These are phyloP conservation scores for Purshia tridentata DNA, from an alignment of 306 rosid genomes.

Conservation along the genomic window DNA sequence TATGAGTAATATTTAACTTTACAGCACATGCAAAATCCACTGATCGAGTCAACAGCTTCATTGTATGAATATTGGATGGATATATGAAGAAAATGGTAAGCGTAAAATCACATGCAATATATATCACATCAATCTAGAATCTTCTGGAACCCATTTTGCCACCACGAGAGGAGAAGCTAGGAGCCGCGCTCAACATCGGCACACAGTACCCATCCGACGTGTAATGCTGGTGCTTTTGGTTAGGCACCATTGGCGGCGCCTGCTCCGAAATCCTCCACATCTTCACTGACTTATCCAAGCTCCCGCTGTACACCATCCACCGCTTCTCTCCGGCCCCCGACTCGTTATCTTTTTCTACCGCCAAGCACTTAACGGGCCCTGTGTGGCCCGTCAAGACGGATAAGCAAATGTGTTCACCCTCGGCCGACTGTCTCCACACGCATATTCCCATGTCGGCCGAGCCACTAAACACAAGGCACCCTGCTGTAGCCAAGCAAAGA, in stretches of 20 bases:
- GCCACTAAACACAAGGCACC: slow-evolving; percentile 64
- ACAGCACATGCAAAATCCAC: no score
- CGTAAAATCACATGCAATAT: neutral
- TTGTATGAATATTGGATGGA: no score
- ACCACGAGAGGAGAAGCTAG: slow-evolving; percentile 33
- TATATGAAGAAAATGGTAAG: no score
- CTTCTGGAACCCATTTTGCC: slow-evolving; percentile 42
- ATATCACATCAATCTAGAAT: neutral
- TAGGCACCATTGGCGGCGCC: neutral
- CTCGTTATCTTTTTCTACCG: slow-evolving; percentile 51
- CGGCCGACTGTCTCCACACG: slow-evolving; percentile 59
- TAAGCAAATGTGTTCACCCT: slow-evolving; percentile 45
- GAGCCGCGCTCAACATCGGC: slow-evolving; percentile 25
- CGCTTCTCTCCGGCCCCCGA: slow-evolving; percentile 21
- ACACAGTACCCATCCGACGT: slow-evolving; percentile 3
- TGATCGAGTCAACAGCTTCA: no score
- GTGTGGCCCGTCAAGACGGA: slow-evolving; percentile 57
- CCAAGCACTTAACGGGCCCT: slow-evolving; percentile 93
- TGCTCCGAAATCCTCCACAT: slow-evolving; percentile 73
- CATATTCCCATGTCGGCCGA: slow-evolving; percentile 87
- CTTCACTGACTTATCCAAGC: slow-evolving; percentile 93
- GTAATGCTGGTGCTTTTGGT: slow-evolving; percentile 7
- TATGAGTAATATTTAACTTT: no score
- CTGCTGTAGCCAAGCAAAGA: slow-evolving; percentile 60
- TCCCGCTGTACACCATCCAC: slow-evolving; percentile 85